A percentile compares a stretch with the other conserved stretches of the same genome.
phyloP scores from a whole-genome alignment of 2,329 filamentous ascomycete genomes.

The Pezicula radicicola region DNA sequence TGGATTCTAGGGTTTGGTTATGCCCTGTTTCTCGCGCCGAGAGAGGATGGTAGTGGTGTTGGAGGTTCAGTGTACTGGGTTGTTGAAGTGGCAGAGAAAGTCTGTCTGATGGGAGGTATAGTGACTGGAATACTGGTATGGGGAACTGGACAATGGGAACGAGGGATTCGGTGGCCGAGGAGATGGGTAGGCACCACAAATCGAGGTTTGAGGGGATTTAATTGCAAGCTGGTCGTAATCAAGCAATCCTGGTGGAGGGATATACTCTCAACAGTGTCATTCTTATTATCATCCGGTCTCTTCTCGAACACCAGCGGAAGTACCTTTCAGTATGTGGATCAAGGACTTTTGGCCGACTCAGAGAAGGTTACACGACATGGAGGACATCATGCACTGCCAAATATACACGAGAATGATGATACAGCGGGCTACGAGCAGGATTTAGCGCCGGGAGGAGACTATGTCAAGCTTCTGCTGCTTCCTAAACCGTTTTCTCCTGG shows the following conservation, averaged over 20 bases:
- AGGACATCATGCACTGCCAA: conserved; percentile 34
- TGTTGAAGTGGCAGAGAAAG: conserved; percentile 83
- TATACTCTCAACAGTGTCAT: conserved; percentile 66
- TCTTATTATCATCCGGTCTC: conserved; percentile 73
- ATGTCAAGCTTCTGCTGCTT: conserved; percentile 84
- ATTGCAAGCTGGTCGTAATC: conserved; percentile 92
- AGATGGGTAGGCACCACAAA: conserved; percentile 90
- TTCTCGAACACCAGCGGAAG: conserved; percentile 67
- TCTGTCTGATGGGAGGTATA: conserved; percentile 87
- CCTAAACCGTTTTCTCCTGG: conserved; percentile 94
- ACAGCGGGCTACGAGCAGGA: conserved; percentile 79
- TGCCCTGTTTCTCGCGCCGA: conserved; percentile 89
- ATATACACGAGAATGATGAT: conserved; percentile 54
- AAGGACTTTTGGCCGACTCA: conserved; percentile 54
- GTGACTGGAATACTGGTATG: conserved; percentile 85
- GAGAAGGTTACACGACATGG: conserved; percentile 54
- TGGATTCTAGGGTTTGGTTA: conserved; percentile 89
- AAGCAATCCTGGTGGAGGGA: conserved; percentile 81
- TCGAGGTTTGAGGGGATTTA: conserved; percentile 85
- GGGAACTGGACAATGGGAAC: conserved; percentile 95
- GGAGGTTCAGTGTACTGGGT: conserved; percentile 97
- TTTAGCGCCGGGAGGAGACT: conserved; percentile 83
- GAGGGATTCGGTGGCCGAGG: conserved; percentile 89
- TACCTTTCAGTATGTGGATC: conserved; percentile 76
- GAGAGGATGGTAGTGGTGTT: conserved; percentile 87